A percentile compares a stretch with the other conserved stretches of the same genome.
Conservation (phyloP, 2,329 filamentous ascomycete species). For the Botrytis fabae region DNA sequence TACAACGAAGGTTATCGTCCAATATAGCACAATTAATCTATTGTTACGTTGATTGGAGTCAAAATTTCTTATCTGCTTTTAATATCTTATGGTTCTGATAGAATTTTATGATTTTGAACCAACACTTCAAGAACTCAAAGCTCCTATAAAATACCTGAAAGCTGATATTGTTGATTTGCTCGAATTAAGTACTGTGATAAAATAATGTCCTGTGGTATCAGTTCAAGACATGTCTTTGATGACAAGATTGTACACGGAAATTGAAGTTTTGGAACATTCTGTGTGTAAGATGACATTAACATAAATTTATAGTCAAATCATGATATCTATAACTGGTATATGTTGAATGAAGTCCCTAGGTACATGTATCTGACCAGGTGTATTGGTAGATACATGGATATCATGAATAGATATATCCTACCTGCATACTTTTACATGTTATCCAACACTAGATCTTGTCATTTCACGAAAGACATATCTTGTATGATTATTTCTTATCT, state of each 20-base stretch:
- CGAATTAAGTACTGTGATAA: not conserved
- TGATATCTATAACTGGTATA: not conserved
- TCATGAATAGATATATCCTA: not conserved
- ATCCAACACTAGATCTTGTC: not conserved
- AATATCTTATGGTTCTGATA: not conserved
- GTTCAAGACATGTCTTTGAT: not conserved
- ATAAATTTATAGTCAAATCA: not conserved
- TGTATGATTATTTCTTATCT: not conserved
- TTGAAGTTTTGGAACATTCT: not conserved
- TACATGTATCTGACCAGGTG: rapidly evolving
- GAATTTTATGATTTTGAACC: not conserved
- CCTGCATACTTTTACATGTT: rapidly evolving
- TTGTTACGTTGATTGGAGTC: not conserved
- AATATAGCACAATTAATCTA: not conserved
- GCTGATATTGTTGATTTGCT: not conserved
- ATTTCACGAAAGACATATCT: not conserved
- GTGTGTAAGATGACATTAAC: not conserved
- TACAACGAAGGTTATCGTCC: not conserved
- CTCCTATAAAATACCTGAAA: too few species aligned
- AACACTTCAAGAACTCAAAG: too few species aligned
- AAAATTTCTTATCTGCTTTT: not conserved
- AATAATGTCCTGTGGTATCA: not conserved
- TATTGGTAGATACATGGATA: too few species aligned
- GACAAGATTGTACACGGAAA: not conserved
- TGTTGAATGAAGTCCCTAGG: not conserved